Percentiles rank a stretch among this genome's conserved stretches.
Evolutionary conservation across 2,329 filamentous ascomycete species (phyloP).

Genomic region (Diaporthe sp.): DNA sequence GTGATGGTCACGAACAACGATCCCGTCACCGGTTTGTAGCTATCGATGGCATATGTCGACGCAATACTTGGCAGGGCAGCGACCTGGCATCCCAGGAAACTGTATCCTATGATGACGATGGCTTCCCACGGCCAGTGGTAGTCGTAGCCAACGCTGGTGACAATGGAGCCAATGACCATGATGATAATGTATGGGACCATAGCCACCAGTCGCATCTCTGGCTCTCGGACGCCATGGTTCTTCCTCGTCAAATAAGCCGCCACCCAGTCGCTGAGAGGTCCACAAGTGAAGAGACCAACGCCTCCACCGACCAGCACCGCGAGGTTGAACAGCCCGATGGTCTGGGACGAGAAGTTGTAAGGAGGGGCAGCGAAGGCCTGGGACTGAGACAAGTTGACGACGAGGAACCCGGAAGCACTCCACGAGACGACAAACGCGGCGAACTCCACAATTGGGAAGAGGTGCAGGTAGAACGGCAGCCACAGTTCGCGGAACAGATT

Average conservation of each 20-base stretch:
- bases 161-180: slow-evolving; percentile 59
- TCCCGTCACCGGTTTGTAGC: slow-evolving; percentile 74
- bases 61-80: slow-evolving; percentile 69
- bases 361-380: slow-evolving; percentile 56
- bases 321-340: slow-evolving; percentile 63
- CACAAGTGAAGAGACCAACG: slow-evolving; percentile 56
- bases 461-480: slow-evolving; percentile 72
- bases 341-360: slow-evolving; percentile 56
- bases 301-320: slow-evolving; percentile 56
- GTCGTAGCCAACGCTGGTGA: slow-evolving; percentile 61
- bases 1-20: slow-evolving; percentile 45
- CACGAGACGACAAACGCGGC: slow-evolving; percentile 72
- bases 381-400: slow-evolving; percentile 69
- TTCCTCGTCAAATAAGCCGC: slow-evolving; percentile 52
- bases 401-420: slow-evolving; percentile 57
- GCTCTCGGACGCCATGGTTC: slow-evolving; percentile 61
- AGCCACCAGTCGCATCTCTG: slow-evolving; percentile 61
- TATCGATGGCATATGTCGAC: slow-evolving; percentile 71
- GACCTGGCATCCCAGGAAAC: slow-evolving; percentile 48
- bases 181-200: slow-evolving; percentile 58
- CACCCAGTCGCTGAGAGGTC: slow-evolving; percentile 59
- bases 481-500: slow-evolving; percentile 66
- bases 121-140: slow-evolving; percentile 61
- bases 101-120: slow-evolving; percentile 63
- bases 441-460: slow-evolving; percentile 74